Percentiles rank a stretch among this genome's conserved stretches.
Conservation (phyloP, 2,329 filamentous ascomycete genomes). For the Neofusicoccum cordaticola region DNA sequence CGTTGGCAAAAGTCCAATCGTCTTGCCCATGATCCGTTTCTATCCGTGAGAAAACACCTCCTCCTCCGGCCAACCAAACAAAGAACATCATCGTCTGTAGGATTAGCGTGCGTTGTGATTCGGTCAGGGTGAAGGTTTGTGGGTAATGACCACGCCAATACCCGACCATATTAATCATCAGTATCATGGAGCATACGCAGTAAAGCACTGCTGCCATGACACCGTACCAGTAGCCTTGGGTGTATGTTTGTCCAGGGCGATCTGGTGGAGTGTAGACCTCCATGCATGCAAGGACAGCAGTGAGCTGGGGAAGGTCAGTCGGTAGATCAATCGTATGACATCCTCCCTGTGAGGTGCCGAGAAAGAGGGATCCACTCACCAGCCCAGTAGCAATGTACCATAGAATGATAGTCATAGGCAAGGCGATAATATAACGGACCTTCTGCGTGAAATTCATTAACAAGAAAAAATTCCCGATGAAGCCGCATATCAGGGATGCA, state of each 20-base stretch:
- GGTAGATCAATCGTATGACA: not conserved
- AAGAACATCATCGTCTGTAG: conserved; percentile 86
- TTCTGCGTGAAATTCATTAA: conserved; percentile 82
- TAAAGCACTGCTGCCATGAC: conserved; percentile 78
- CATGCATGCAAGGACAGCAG: conserved; percentile 65
- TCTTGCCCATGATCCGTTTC: conserved; percentile 47
- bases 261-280: conserved; percentile 57
- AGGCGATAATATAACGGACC: conserved; percentile 75
- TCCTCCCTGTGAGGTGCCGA: not conserved
- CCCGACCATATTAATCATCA: conserved; percentile 76
- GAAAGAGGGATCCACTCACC: conserved; percentile 36
- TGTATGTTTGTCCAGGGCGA: conserved; percentile 56
- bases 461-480: conserved; percentile 76
- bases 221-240: conserved; percentile 84
- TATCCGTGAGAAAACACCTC: conserved; percentile 68
- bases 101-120: conserved; percentile 82
- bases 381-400: conserved; percentile 67
- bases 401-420: conserved; percentile 77
- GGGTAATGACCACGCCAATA: conserved; percentile 72
- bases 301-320: conserved; percentile 46
- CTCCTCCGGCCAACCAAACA: conserved; percentile 75
- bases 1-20: conserved; percentile 72
- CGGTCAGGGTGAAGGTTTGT: conserved; percentile 74
- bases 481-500: conserved; percentile 69
- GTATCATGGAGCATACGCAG: conserved; percentile 71